These are phyloP conservation scores for Lecanicillium sp. DNA, from an alignment of 2,329 filamentous ascomycete genomes.

Conservation along the genomic window DNA sequence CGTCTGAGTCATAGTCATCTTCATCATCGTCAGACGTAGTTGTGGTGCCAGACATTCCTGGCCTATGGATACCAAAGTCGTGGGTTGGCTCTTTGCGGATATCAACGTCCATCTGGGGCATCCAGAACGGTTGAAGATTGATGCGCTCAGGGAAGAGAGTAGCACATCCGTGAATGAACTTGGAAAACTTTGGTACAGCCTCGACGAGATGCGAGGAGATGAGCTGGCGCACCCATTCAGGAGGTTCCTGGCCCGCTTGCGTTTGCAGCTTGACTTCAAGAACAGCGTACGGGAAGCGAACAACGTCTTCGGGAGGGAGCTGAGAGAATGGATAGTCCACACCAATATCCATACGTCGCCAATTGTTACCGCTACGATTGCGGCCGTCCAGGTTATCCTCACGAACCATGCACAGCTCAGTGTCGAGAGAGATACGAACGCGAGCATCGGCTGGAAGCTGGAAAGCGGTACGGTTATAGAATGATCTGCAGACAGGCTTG, in stretches of 20 bases:
- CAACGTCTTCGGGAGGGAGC: slow-evolving; percentile 73
- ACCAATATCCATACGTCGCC: slow-evolving; percentile 94
- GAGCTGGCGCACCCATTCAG: slow-evolving; percentile 91
- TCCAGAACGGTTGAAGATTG: slow-evolving; percentile 89
- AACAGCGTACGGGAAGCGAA: slow-evolving; percentile 90
- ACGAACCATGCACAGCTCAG: slow-evolving; percentile 87
- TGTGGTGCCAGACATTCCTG: slow-evolving; percentile 64
- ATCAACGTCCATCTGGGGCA: slow-evolving; percentile 96
- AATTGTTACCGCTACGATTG: slow-evolving; percentile 73
- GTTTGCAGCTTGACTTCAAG: slow-evolving; percentile 97
- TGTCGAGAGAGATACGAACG: slow-evolving; percentile 93
- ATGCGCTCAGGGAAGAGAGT: slow-evolving; percentile 81
- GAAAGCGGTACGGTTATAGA: slow-evolving; percentile 97
- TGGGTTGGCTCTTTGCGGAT: slow-evolving; percentile 88
- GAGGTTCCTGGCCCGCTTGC: slow-evolving; percentile 87
- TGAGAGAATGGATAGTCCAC: slow-evolving; percentile 93
- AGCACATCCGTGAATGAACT: slow-evolving; percentile 94
- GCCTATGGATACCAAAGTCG: slow-evolving; percentile 82
- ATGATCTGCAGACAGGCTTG: slow-evolving; percentile 83
- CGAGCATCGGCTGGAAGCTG: slow-evolving; percentile 93
- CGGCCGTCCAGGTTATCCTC: slow-evolving; percentile 90
- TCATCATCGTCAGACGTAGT: slow-evolving; percentile 73
- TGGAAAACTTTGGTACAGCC: slow-evolving; percentile 98
- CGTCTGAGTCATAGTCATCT: slow-evolving; percentile 61
- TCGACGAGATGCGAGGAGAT: slow-evolving; percentile 92